Percentiles rank a stretch among this genome's conserved stretches.
Conservation (phyloP, 805 yeast species). For the Metschnikowia cerradonensis region DNA sequence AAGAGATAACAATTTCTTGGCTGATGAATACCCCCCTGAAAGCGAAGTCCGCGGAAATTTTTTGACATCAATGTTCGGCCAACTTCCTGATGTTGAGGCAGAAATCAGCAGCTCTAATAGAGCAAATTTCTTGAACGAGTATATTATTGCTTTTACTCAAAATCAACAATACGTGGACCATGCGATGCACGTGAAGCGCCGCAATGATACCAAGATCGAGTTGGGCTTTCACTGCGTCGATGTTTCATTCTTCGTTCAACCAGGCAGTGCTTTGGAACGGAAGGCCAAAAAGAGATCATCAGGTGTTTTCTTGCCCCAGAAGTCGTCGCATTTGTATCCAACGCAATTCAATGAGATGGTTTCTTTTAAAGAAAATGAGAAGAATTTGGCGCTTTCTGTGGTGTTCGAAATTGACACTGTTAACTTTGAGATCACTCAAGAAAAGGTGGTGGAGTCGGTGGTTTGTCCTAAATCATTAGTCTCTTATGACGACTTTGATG, state of each 20-base stretch:
- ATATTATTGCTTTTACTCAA: slow-evolving; percentile 60
- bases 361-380: slow-evolving; percentile 58
- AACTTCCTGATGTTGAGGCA: slow-evolving; percentile 38
- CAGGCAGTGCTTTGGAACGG: slow-evolving; percentile 75
- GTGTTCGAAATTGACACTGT: slow-evolving; percentile 74
- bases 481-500: slow-evolving; percentile 52
- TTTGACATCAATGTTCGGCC: slow-evolving; percentile 22
- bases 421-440: slow-evolving; percentile 66
- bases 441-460: slow-evolving; percentile 71
- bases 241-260: slow-evolving; percentile 64
- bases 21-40: slow-evolving; percentile 70
- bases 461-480: slow-evolving; percentile 61
- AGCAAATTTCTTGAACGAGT: slow-evolving; percentile 54
- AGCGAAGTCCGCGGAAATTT: slow-evolving; percentile 18
- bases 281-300: slow-evolving; percentile 88
- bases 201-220: slow-evolving; percentile 59
- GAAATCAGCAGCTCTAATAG: slow-evolving; percentile 39
- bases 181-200: slow-evolving; percentile 73
- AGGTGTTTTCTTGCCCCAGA: slow-evolving; percentile 83
- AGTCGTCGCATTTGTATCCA: slow-evolving; percentile 65
- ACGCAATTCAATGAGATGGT: slow-evolving; percentile 53
- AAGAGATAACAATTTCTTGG: slow-evolving; percentile 78
- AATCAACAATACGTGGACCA: slow-evolving; percentile 62
- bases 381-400: slow-evolving; percentile 68
- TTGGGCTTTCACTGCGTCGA: slow-evolving; percentile 86